Conservation (phyloP, 2,329 filamentous ascomycete genomes). For the Colletotrichum cereale region DNA sequence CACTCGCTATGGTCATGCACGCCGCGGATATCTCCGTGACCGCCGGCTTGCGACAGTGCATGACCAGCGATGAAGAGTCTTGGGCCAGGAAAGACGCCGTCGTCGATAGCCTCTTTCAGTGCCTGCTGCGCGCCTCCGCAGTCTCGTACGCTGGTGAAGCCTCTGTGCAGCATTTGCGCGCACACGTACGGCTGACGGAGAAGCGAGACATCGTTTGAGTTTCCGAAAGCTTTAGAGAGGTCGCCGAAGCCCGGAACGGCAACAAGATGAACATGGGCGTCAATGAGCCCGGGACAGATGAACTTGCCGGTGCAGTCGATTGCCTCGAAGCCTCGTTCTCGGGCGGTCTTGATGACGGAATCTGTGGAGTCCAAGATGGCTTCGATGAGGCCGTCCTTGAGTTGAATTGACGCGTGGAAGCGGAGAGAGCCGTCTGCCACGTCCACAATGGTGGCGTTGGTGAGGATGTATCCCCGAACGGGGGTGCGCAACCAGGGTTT, state of each 20-base stretch:
- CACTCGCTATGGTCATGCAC: constrained; percentile 55
- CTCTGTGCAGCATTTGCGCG: constrained; percentile 65
- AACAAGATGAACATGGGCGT: constrained; percentile 47
- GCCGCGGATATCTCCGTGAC: constrained; percentile 65
- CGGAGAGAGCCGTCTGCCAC: constrained; percentile 50
- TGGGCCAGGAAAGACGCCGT: constrained; percentile 67
- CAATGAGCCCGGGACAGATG: constrained; percentile 48
- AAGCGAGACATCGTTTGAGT: constrained; percentile 53
- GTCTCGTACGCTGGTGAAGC: constrained; percentile 71
- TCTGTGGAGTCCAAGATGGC: constrained; percentile 40
- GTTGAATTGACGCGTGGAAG: constrained; percentile 47
- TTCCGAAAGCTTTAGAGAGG: constrained; percentile 45
- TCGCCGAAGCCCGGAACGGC: constrained; percentile 47
- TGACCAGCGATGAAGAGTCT: constrained; percentile 67
- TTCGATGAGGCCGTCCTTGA: constrained; percentile 52
- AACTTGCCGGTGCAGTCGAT: constrained; percentile 45
- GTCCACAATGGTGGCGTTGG: constrained; percentile 60
- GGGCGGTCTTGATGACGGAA: constrained; percentile 10
- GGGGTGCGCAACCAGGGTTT: constrained; percentile 52
- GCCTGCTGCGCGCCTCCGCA: constrained; percentile 68
- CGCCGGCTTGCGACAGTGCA: constrained; percentile 69
- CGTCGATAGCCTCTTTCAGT: constrained; percentile 67
- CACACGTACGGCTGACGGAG: constrained; percentile 63
- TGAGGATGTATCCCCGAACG: constrained; percentile 51
- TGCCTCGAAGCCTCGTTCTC: constrained; percentile 43